Conservation (phyloP, 257 asterid genomes). For the Ilex aquifolium region DNA sequence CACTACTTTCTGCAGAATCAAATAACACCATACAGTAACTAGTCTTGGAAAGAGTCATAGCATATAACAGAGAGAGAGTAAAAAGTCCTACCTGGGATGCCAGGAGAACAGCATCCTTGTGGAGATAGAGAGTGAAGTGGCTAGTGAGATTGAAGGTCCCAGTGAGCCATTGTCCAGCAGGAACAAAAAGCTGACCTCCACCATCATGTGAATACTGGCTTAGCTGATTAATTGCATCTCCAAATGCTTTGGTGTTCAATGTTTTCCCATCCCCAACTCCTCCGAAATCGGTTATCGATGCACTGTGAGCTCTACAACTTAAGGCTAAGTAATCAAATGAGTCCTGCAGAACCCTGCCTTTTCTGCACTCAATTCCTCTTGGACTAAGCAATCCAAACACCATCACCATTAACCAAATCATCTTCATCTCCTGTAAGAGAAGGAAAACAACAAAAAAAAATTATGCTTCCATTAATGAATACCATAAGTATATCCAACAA, state of each 20-base stretch:
- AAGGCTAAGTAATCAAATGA: constrained; percentile 62
- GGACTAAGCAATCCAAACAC: constrained; percentile 14
- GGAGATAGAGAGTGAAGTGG: constrained; percentile 85
- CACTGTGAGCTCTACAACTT: constrained; percentile 70
- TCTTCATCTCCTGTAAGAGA: constrained; percentile 22
- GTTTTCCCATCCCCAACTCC: constrained; percentile 87
- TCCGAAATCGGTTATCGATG: constrained; percentile 70
- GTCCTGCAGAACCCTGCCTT: constrained; percentile 8
- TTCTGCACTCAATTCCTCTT: constrained; percentile 42
- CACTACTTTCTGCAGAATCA: no score
- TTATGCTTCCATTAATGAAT: neutral
- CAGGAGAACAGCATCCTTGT: constrained; percentile 63
- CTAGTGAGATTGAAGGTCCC: constrained; percentile 85
- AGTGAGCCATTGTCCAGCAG: constrained; percentile 86
- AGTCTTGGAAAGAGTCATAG: neutral
- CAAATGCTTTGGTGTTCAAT: constrained; percentile 66
- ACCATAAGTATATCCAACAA: neutral
- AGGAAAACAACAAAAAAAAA: neutral
- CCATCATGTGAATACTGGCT: constrained; percentile 52
- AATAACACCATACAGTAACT: no score
- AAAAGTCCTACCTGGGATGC: constrained; percentile 75
- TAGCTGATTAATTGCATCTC: constrained; percentile 47
- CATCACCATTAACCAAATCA: constrained; percentile 16
- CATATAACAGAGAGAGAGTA: no score
- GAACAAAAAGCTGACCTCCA: constrained; percentile 71